Evolutionary conservation across 108 stramenopile genomes (phyloP).

Genomic region (Cyclotella sp.): DNA sequence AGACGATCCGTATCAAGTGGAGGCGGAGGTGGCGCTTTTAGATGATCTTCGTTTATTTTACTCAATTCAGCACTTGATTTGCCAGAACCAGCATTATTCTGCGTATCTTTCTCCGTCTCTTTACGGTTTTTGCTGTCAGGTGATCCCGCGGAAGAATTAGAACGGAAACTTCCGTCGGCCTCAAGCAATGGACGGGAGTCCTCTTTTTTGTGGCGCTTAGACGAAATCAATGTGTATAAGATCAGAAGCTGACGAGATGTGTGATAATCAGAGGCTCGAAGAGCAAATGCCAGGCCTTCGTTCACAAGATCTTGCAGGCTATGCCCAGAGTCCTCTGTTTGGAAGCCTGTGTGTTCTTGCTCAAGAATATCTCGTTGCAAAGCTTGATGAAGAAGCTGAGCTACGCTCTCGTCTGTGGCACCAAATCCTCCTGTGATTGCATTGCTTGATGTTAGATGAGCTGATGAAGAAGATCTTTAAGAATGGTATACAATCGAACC

Average conservation of each 20-base stretch:
- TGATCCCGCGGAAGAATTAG: conserved; percentile 21
- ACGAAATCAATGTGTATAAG: conserved; percentile 84
- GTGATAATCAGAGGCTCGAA: conserved; percentile 84
- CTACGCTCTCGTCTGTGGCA: conserved; percentile 87
- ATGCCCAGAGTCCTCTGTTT: conserved; percentile 46
- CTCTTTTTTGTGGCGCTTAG: conserved; percentile 51
- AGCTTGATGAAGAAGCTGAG: conserved; percentile 75
- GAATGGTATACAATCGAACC: background rate
- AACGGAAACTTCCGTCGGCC: conserved; percentile 7
- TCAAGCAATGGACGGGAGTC: conserved; percentile 30
- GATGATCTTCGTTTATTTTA: conserved; percentile 21
- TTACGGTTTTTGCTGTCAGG: conserved; percentile 36
- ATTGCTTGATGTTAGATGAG: conserved; percentile 39
- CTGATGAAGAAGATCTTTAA: background rate
- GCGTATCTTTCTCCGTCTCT: conserved; percentile 25
- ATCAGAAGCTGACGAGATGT: conserved; percentile 87
- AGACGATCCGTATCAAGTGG: conserved; percentile 90
- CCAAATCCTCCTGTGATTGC: conserved; percentile 84
- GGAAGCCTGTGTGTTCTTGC: conserved; percentile 28
- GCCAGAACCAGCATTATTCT: background rate
- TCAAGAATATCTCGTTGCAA: conserved; percentile 67
- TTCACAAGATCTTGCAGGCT: conserved; percentile 89
- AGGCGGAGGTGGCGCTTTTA: conserved; percentile 81
- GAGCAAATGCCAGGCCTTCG: conserved; percentile 83
- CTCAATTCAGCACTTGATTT: conserved; percentile 28